These are phyloP conservation scores for Phyllosticta citribraziliensis DNA, from an alignment of 2,329 filamentous ascomycete species.

Conservation along the genomic window DNA sequence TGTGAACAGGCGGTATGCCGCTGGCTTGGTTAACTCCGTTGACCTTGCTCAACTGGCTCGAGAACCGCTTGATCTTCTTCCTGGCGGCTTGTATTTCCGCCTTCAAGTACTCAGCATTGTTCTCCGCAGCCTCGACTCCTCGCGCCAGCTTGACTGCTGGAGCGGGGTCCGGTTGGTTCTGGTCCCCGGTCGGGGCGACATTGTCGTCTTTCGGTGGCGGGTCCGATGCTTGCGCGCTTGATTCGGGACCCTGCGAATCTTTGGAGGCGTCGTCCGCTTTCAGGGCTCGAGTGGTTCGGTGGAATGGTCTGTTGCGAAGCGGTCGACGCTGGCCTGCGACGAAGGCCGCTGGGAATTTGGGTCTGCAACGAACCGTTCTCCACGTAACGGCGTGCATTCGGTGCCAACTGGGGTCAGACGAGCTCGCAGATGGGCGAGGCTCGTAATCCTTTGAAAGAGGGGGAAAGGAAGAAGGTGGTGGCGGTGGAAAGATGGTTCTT, in stretches of 20 bases:
- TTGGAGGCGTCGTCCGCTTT: slow-evolving; percentile 15
- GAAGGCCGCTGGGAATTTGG: slow-evolving; percentile 27
- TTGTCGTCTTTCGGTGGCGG: slow-evolving; percentile 14
- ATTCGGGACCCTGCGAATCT: slow-evolving; percentile 14
- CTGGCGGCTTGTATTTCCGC: not conserved
- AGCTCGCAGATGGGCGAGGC: slow-evolving; percentile 12
- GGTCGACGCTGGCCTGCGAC: slow-evolving; percentile 29
- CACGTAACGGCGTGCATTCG: slow-evolving; percentile 33
- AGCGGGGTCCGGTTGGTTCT: not conserved
- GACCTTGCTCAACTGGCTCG: not conserved
- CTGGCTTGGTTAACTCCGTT: not conserved
- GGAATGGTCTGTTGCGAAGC: slow-evolving; percentile 23
- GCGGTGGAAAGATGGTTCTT: not conserved
- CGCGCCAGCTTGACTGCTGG: not conserved
- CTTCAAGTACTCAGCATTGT: slow-evolving; percentile 15
- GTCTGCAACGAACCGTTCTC: slow-evolving; percentile 31
- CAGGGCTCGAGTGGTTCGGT: slow-evolving; percentile 20
- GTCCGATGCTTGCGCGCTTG: slow-evolving; percentile 12
- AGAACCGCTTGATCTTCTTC: not conserved
- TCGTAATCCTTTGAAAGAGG: slow-evolving; percentile 11
- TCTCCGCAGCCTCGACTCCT: slow-evolving; percentile 16
- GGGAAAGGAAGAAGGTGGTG: not conserved
- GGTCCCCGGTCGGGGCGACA: slow-evolving; percentile 18
- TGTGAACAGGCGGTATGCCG: slow-evolving; percentile 29
- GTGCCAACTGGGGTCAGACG: slow-evolving; percentile 17